Percentiles rank a stretch among this genome's conserved stretches.
phyloP scores from a whole-genome alignment of 306 rosid genomes.

The Fagus crenata region DNA sequence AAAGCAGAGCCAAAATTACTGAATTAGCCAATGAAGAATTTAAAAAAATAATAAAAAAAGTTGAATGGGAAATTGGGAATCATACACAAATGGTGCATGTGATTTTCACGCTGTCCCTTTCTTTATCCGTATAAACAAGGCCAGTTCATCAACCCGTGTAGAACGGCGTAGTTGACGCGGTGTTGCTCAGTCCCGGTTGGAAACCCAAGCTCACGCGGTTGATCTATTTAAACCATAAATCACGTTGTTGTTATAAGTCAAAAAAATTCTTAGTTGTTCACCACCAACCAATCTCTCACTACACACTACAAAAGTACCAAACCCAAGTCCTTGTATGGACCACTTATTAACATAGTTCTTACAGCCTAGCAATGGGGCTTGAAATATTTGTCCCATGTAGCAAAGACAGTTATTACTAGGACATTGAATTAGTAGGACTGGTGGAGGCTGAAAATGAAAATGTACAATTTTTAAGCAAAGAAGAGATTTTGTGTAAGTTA shows the following conservation, averaged over 20 bases:
- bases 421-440: too few relatives aligned
- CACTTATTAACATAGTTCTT: not conserved
- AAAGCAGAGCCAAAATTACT: constrained; percentile 18
- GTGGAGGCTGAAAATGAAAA: too few relatives aligned
- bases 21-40: too few relatives aligned
- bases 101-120: constrained; percentile 4
- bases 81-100: constrained; percentile 3
- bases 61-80: too few relatives aligned
- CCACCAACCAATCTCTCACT: constrained; percentile 8
- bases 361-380: not conserved
- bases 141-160: not conserved
- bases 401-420: not conserved
- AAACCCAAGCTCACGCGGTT: not conserved
- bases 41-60: not conserved
- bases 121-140: not conserved
- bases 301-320: not conserved
- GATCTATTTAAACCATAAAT: too few relatives aligned
- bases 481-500: not conserved
- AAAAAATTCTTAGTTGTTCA: constrained; percentile 10
- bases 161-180: constrained; percentile 26
- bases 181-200: constrained; percentile 1
- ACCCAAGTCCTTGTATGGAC: not conserved
- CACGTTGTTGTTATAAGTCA: not conserved
- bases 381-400: not conserved
- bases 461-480: not conserved